phyloP scores from a whole-genome alignment of 164 flowering plant species.

The Tetracentron sinense region DNA sequence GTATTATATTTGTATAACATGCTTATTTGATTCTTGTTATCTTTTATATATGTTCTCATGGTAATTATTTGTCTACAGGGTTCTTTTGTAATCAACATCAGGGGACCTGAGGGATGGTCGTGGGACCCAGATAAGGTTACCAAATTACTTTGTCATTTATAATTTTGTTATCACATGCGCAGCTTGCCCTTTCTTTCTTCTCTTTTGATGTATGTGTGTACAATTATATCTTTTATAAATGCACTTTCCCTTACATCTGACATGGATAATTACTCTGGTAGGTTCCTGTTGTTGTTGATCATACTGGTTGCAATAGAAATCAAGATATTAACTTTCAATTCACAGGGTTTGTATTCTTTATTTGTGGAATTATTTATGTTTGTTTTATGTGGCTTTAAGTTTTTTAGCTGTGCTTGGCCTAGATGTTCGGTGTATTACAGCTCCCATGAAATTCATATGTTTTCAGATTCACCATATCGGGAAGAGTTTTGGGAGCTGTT shows the following conservation, averaged over 20 bases:
- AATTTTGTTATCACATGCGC: neutral
- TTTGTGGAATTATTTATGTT: constrained; percentile 1
- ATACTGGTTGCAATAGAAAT: constrained; percentile 83
- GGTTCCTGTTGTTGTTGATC: constrained; percentile 85
- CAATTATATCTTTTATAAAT: neutral
- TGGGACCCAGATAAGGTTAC: constrained; percentile 83
- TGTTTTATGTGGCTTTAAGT: neutral
- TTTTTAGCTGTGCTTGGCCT: constrained; percentile 3
- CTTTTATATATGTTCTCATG: neutral
- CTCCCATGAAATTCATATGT: neutral
- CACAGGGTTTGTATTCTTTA: constrained; percentile 66
- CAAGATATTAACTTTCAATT: constrained; percentile 89
- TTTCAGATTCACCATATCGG: constrained; percentile 80
- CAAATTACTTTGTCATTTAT: neutral
- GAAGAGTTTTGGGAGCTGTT: constrained; percentile 84
- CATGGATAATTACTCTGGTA: constrained; percentile 23
- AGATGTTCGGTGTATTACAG: constrained; percentile 7
- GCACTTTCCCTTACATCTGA: constrained; percentile 4
- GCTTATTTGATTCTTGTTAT: neutral
- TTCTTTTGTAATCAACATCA: constrained; percentile 71
- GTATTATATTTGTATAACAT: neutral
- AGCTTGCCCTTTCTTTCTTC: neutral
- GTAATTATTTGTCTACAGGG: constrained; percentile 45
- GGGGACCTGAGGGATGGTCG: constrained; percentile 97
- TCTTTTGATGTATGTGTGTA: neutral